phyloP scores from a whole-genome alignment of 768 basidiomycete species.

The Neoboletus magnificus region DNA sequence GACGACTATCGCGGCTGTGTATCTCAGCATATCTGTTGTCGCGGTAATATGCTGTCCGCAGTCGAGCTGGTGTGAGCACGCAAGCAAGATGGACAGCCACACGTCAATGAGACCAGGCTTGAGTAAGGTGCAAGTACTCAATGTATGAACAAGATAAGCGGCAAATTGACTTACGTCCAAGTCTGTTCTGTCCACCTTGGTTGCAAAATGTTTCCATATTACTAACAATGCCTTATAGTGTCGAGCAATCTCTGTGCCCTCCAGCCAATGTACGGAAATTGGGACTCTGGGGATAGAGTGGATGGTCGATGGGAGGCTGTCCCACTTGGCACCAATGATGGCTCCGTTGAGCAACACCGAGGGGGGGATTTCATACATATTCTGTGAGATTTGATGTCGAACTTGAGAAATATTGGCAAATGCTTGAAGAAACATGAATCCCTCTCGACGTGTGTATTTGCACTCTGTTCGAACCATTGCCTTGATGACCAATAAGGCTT shows the following conservation, averaged over 20 bases:
- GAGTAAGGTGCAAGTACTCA: background rate
- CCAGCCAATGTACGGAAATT: conserved; percentile 31
- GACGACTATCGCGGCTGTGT: conserved; percentile 34
- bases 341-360: conserved; percentile 45
- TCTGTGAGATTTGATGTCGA: background rate
- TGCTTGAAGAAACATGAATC: conserved; percentile 34
- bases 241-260: conserved; percentile 36
- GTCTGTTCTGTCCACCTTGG: conserved; percentile 13
- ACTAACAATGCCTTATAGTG: conserved; percentile 39
- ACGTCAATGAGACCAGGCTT: conserved; percentile 41
- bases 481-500: conserved; percentile 37
- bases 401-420: conserved; percentile 30
- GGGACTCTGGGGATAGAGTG: conserved; percentile 25
- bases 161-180: conserved; percentile 25
- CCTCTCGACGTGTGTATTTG: conserved; percentile 30
- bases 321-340: conserved; percentile 29
- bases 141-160: background rate
- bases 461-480: conserved; percentile 35
- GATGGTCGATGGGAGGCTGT: conserved; percentile 27
- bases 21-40: conserved; percentile 33
- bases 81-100: conserved; percentile 60
- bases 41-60: conserved; percentile 36
- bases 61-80: conserved; percentile 42
- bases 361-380: conserved; percentile 26
- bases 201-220: conserved; percentile 36